Evolutionary conservation across 306 rosid species (phyloP).

Genomic region (Hylodesmum podocarpum): DNA sequence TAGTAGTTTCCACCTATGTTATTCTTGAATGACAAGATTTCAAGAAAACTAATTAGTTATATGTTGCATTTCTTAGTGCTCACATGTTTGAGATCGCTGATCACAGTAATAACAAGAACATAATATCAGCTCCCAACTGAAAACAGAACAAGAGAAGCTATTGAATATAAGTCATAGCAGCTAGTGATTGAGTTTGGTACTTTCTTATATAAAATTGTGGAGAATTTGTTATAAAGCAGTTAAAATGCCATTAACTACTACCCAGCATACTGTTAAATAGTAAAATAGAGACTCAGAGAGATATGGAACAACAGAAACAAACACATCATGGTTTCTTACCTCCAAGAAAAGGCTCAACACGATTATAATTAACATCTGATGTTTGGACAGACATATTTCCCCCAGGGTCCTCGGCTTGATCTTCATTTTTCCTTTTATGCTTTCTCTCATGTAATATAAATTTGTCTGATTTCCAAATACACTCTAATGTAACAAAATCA

Average conservation of each 20-base stretch:
- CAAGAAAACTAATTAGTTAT: neutral
- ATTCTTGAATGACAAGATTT: neutral
- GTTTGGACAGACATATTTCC: constrained; percentile 36
- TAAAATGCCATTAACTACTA: constrained; percentile 11
- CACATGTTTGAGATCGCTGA: neutral
- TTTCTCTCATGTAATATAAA: constrained; percentile 59
- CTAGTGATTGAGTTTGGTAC: neutral
- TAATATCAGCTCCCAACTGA: neutral
- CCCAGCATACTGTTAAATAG: neutral
- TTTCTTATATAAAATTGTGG: neutral
- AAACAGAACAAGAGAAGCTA: neutral
- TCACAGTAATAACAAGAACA: neutral
- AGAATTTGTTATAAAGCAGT: neutral
- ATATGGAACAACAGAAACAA: constrained; percentile 3
- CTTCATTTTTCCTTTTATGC: constrained; percentile 38
- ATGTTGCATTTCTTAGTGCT: neutral
- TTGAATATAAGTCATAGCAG: neutral
- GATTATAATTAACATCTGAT: constrained; percentile 53
- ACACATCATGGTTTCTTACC: constrained; percentile 48
- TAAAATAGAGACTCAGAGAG: neutral
- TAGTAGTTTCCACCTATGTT: neutral
- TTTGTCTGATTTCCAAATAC: constrained; percentile 72
- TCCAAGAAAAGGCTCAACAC: constrained; percentile 50
- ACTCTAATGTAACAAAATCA: constrained; percentile 59
- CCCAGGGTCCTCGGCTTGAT: constrained; percentile 40